These are phyloP conservation scores for Pseudogymnoascus sp. DNA, from an alignment of 2,329 filamentous ascomycete species.

Conservation along the genomic window DNA sequence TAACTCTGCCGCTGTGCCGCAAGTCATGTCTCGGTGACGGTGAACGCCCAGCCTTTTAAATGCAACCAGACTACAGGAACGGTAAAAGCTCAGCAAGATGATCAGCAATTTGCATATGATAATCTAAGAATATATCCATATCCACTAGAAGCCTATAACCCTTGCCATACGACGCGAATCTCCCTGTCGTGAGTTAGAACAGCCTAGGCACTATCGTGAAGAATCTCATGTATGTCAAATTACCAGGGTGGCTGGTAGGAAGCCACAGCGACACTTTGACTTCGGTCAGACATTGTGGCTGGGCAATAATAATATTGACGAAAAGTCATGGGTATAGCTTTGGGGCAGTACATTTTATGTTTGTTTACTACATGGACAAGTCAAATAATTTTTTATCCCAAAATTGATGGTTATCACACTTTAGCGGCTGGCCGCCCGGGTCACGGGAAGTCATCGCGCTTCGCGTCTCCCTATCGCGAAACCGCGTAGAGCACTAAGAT, in stretches of 20 bases:
- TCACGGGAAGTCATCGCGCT: not conserved
- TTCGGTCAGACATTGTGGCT: not conserved
- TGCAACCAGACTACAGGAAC: not conserved
- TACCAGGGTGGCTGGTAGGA: not conserved
- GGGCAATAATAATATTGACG: not conserved
- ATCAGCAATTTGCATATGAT: not conserved
- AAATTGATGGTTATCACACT: slow-evolving; percentile 16
- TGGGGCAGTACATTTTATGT: not conserved
- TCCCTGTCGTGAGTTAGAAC: not conserved
- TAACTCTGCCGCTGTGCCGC: not conserved
- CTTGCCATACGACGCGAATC: not conserved
- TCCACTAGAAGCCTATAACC: not conserved
- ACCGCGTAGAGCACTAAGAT: slow-evolving; percentile 2
- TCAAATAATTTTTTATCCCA: not conserved
- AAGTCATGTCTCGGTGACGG: not conserved
- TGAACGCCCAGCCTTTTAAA: not conserved
- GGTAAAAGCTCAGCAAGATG: not conserved
- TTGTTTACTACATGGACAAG: not conserved
- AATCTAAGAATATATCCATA: not conserved
- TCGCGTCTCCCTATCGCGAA: not conserved
- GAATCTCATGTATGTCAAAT: not conserved
- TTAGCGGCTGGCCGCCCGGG: slow-evolving; percentile 15
- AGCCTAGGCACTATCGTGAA: not conserved
- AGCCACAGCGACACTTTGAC: not conserved
- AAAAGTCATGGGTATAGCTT: not conserved